A percentile compares a stretch with the other conserved stretches of the same genome.
Evolutionary conservation across 805 yeast species (phyloP).

Genomic region (Saccharomycopsis sp.): DNA sequence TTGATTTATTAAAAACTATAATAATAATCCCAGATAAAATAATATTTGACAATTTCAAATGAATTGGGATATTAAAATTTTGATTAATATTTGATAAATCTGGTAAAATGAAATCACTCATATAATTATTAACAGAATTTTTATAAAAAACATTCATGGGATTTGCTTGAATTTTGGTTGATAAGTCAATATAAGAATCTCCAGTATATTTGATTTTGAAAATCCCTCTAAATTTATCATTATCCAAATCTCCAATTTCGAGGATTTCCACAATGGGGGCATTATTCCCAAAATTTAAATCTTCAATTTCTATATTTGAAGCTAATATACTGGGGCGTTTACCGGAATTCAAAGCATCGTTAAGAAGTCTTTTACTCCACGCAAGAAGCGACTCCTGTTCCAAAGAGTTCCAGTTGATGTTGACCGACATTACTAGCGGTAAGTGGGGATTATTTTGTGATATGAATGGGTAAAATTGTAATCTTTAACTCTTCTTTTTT

Average conservation of each 20-base stretch:
- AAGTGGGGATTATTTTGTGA: not conserved
- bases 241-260: slow-evolving; percentile 73
- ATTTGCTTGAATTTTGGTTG: slow-evolving; percentile 77
- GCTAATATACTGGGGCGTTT: slow-evolving; percentile 62
- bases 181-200: slow-evolving; percentile 63
- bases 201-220: slow-evolving; percentile 71
- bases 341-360: slow-evolving; percentile 66
- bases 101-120: slow-evolving; percentile 54
- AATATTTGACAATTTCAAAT: slow-evolving; percentile 62
- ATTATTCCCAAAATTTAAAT: slow-evolving; percentile 60
- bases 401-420: slow-evolving; percentile 66
- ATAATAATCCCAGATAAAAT: slow-evolving; percentile 72
- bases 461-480: not conserved
- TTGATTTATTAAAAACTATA: slow-evolving; percentile 69
- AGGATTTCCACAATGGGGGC: slow-evolving; percentile 71
- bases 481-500: too few relatives aligned
- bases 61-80: slow-evolving; percentile 69
- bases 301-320: slow-evolving; percentile 56
- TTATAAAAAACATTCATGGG: slow-evolving; percentile 67
- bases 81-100: slow-evolving; percentile 53
- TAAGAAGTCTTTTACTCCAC: slow-evolving; percentile 57
- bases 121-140: slow-evolving; percentile 28
- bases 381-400: slow-evolving; percentile 52
- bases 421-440: slow-evolving; percentile 49
- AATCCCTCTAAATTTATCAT: slow-evolving; percentile 70